Conservation (phyloP, 495 filamentous ascomycete species). For the Daldinia loculata region DNA sequence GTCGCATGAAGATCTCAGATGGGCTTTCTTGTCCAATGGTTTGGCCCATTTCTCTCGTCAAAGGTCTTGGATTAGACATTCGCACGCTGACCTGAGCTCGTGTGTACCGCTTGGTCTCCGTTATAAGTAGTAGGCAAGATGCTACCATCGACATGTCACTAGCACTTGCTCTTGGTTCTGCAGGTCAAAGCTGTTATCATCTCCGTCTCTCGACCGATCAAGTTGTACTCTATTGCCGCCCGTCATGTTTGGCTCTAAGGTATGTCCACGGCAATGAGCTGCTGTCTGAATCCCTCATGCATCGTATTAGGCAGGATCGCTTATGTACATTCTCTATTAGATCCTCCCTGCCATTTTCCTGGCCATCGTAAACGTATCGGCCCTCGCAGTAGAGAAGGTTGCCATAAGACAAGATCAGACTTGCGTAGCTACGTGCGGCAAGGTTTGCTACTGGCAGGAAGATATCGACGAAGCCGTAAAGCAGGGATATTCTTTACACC, state of each 20-base stretch:
- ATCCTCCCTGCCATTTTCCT: conserved; percentile 47
- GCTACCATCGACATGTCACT: not conserved
- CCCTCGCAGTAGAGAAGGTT: conserved; percentile 43
- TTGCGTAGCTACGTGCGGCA: conserved; percentile 52
- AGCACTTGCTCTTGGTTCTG: not conserved
- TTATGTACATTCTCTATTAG: conserved; percentile 23
- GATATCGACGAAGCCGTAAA: conserved; percentile 60
- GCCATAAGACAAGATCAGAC: conserved; percentile 33
- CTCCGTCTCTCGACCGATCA: not conserved
- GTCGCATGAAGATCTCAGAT: conserved; percentile 22
- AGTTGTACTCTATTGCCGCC: not conserved
- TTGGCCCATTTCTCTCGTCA: conserved; percentile 18
- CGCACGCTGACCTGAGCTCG: conserved; percentile 22
- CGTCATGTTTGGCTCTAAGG: conserved; percentile 45
- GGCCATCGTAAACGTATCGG: conserved; percentile 45
- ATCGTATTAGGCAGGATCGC: not conserved
- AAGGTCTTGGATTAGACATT: conserved; percentile 26
- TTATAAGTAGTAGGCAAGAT: conserved; percentile 20
- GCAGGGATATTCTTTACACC: conserved; percentile 59
- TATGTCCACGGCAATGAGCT: conserved; percentile 21
- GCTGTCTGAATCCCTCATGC: not conserved
- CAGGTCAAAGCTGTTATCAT: conserved; percentile 1
- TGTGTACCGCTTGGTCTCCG: not conserved
- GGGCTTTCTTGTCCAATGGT: conserved; percentile 21
- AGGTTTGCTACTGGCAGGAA: conserved; percentile 48